Evolutionary conservation across 1,284 basidiomycete genomes (phyloP).

Genomic region (Prillingera fragicola): DNA sequence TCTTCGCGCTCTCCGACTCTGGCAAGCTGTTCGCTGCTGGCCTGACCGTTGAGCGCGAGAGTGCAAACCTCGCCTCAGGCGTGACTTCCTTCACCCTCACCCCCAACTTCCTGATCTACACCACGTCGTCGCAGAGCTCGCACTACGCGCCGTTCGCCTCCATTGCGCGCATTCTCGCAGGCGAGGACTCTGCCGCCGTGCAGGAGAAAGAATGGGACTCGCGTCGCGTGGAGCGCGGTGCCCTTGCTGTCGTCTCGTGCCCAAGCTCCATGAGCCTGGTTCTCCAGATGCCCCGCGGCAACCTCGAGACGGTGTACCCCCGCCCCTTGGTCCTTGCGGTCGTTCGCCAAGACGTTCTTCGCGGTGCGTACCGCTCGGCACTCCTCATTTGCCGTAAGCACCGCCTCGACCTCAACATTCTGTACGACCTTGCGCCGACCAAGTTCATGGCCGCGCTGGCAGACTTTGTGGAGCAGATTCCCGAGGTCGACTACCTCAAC

Average conservation of each 20-base stretch:
- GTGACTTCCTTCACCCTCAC: conserved; percentile 77
- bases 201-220: conserved; percentile 58
- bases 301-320: conserved; percentile 92
- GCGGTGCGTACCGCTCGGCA: conserved; percentile 66
- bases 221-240: conserved; percentile 77
- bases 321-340: conserved; percentile 83
- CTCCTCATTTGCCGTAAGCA: conserved; percentile 89
- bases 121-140: conserved; percentile 75
- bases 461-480: conserved; percentile 74
- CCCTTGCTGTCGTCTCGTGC: conserved; percentile 75
- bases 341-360: conserved; percentile 65
- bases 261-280: conserved; percentile 83
- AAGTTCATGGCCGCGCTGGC: conserved; percentile 63
- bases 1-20: conserved; percentile 62
- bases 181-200: conserved; percentile 22
- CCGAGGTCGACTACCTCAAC: conserved; percentile 87
- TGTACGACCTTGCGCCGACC: conserved; percentile 70
- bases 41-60: conserved; percentile 23
- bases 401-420: conserved; percentile 80
- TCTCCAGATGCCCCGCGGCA: conserved; percentile 96
- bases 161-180: conserved; percentile 32
- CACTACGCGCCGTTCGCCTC: conserved; percentile 62
- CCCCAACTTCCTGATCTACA: conserved; percentile 77
- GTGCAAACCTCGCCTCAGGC: conserved; percentile 55
- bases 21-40: conserved; percentile 59